These are phyloP conservation scores for Phytopythium mirpurense DNA, from an alignment of 352 stramenopile species.

Conservation along the genomic window DNA sequence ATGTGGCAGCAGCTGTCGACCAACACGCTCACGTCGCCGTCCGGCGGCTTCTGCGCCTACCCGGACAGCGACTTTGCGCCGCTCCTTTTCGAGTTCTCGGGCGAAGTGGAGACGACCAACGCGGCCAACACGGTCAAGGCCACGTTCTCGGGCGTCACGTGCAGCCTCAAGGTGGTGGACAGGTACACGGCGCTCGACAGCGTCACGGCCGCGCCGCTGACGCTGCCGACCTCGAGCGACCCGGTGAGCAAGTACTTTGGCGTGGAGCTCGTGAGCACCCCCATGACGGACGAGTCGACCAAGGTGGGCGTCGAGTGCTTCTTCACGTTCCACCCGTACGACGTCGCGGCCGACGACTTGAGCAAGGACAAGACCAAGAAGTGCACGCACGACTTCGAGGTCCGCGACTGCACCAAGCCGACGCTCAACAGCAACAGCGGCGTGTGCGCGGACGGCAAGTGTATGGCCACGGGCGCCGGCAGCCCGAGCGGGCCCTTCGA, in stretches of 20 bases:
- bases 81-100: conserved; percentile 16
- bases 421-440: neutral
- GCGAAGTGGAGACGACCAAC: conserved; percentile 3
- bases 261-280: conserved; percentile 1
- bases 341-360: neutral
- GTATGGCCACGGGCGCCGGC: neutral
- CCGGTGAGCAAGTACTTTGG: conserved; percentile 4
- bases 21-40: conserved; percentile 1
- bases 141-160: conserved; percentile 21
- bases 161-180: conserved; percentile 13
- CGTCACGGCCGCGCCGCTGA: neutral
- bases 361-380: neutral
- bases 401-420: neutral
- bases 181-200: neutral
- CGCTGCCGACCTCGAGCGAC: neutral
- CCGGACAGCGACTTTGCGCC: conserved; percentile 17
- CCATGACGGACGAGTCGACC: neutral
- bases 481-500: neutral
- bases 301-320: neutral
- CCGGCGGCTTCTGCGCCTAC: conserved; percentile 14
- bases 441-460: neutral
- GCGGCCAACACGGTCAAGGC: conserved; percentile 10
- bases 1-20: conserved; percentile 15
- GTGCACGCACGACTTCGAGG: neutral
- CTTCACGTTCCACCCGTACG: neutral